Base-by-base conservation (phyloP, 495 filamentous ascomycete genomes). In the Aspergillus leporis region DNA sequence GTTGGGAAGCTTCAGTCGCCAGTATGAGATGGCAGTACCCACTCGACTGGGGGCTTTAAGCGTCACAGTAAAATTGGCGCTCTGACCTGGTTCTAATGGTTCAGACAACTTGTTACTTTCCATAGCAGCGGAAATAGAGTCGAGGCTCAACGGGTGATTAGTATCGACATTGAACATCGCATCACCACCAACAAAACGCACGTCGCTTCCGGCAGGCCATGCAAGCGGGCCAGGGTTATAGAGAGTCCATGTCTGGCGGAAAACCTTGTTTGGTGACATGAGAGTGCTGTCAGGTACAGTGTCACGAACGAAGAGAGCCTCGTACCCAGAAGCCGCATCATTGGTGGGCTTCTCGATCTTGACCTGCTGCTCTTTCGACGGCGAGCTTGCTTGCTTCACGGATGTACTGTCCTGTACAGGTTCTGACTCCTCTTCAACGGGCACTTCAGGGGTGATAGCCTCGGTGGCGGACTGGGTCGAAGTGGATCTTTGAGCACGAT, bases 171-270 rank as follows among this genome's bases (percentile, higher is more conserved):
- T 87, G 64, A 92, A 90, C 95, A 99, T 98, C 69, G 89, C 88
- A 68, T 98, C 95, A 54, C 94, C 94, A 50, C 93, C 91, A 54
- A 93, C 86, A 64, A 92, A 97, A 73, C 89, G 91, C 62, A 98
- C 90, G 56, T 87, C 88, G 81, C 90, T 93, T 55, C 93, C 94
- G 43, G 84, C 84, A 32, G 95, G 95, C 94, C 94, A 99, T 21
- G 85, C 66, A 28, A 71, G 67, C 1, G 83, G 87, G 22, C 94
- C 94, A 12, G 85, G 88, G 68, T 98, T 98, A 69, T 86, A 86
- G 34, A 99, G 81, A 41, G 90, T 88, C 95, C 95, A 99, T 4
- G 89, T 90, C 70, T 99, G 93, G 53, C 88, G 81, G 72, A 99
- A 97, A 38, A 85, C 80, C 28, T 83, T 74, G 66, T 86, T 85